Evolutionary conservation across 805 yeast genomes (phyloP), one percentile per base, ranked within the genome.

Genomic region (Zygotorulaspora danielsina): DNA sequence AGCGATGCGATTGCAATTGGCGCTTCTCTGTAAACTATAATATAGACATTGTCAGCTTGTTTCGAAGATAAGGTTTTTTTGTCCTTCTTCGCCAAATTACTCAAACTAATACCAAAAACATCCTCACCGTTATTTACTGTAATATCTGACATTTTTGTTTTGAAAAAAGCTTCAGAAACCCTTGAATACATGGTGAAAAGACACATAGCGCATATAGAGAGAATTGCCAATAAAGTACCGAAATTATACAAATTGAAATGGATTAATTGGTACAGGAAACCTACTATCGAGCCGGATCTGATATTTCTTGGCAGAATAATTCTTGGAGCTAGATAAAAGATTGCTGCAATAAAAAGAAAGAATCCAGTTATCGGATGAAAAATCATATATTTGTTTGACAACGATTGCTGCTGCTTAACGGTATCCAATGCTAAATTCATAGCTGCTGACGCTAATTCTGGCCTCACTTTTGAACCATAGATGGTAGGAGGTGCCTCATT

Each of bases 1-100:
- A 67, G 42, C 0, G 80, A 70, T 20, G 73, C 66, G 25, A 79
- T 65, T 0, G 88, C 87, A 54, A 84, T 78, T 12, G 93, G 89
- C 1, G 79, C 67, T n/a, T 74, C 75, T 54, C 89, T 74, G 63
- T 83, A 84, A 12, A 74, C 56, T 19, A 82, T 69, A 27, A 80
- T 53, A 36, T 72, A 74, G 1, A 86, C 68, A 48, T 79, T 74
- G 11, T 69, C 65, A 15, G 73, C 72, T 50, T 51, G 45, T 35
- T 54, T 50, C 50, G 65, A 48, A 61, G 69, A 41, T 42, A 56
- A 35, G 37, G 45, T 46, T 26, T 45, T 30, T 20, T 54, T 50
- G 21, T 51, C 55, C 6, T 45, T 52, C 15, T 33, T 19, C 4
- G 39, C 41, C n/a, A 44, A 34, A 8, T 39, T 38, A 12, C 33